These are phyloP conservation scores for Pneumocystis canis DNA, from an alignment of 1,139 yeast species.

Conservation along the genomic window DNA sequence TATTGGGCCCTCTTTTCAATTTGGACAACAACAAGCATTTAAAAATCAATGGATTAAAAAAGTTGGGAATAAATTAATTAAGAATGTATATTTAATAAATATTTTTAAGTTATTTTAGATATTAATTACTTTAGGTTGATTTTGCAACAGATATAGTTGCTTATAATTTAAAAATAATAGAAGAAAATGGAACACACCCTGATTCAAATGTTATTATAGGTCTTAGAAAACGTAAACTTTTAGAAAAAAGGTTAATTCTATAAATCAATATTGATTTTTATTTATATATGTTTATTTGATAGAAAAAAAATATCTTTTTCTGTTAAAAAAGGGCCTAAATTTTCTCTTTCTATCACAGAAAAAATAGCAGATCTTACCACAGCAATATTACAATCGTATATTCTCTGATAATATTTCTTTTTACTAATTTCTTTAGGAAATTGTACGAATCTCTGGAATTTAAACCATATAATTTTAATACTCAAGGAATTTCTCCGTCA, in stretches of 20 bases:
- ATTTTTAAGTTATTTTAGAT: not conserved
- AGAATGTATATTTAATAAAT: slow-evolving; percentile 26
- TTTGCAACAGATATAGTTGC: slow-evolving; percentile 45
- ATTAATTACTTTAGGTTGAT: slow-evolving; percentile 23
- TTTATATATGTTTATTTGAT: not conserved
- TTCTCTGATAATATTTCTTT: not conserved
- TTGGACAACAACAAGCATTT: slow-evolving; percentile 97
- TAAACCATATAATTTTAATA: slow-evolving; percentile 89
- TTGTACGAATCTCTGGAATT: slow-evolving; percentile 73
- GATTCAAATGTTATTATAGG: slow-evolving; percentile 56
- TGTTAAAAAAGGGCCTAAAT: slow-evolving; percentile 68
- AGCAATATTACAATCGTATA: slow-evolving; percentile 51
- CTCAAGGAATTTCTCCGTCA: slow-evolving; percentile 76
- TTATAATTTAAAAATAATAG: slow-evolving; percentile 45
- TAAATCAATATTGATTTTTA: not conserved
- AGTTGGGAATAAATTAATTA: slow-evolving; percentile 63
- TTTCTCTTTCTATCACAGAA: slow-evolving; percentile 63
- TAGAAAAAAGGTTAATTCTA: slow-evolving; percentile 30
- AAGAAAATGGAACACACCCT: slow-evolving; percentile 42
- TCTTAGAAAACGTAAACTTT: slow-evolving; percentile 84
- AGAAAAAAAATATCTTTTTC: slow-evolving; percentile 57
- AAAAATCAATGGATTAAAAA: slow-evolving; percentile 92
- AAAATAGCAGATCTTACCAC: slow-evolving; percentile 87
- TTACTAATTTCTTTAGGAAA: slow-evolving; percentile 32
- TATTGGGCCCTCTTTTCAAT: slow-evolving; percentile 37